Conservation (phyloP, 768 basidiomycete genomes). For the Pleurotus sapidus region DNA sequence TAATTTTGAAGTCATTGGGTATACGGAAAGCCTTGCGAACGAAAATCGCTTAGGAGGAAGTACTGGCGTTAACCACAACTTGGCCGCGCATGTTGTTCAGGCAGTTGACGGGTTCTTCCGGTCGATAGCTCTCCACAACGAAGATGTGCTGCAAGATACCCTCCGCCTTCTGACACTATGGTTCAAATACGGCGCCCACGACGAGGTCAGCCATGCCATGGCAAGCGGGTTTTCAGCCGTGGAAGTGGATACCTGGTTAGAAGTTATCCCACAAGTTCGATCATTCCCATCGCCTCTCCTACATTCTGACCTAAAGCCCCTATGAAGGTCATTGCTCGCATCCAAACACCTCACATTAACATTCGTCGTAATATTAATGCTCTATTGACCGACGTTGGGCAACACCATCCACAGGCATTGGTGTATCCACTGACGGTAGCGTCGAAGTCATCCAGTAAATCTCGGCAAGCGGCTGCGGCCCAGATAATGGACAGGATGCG, state of each 20-base stretch:
- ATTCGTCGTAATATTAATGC: slow-evolving; percentile 88
- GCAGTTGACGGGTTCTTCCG: slow-evolving; percentile 95
- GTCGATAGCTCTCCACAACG: slow-evolving; percentile 86
- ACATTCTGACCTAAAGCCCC: neutral
- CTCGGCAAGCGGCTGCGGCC: slow-evolving; percentile 79
- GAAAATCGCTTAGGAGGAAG: slow-evolving; percentile 50
- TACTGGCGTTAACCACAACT: slow-evolving; percentile 49
- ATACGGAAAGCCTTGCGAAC: slow-evolving; percentile 59
- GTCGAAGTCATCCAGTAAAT: slow-evolving; percentile 86
- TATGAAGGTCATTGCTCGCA: slow-evolving; percentile 90
- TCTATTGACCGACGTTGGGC: slow-evolving; percentile 88
- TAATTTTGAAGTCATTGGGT: slow-evolving; percentile 89
- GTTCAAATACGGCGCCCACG: slow-evolving; percentile 95
- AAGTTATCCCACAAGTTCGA: slow-evolving; percentile 93
- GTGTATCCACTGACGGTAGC: slow-evolving; percentile 97
- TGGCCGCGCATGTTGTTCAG: slow-evolving; percentile 85
- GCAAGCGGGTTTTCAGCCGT: slow-evolving; percentile 82
- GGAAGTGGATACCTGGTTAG: slow-evolving; percentile 96
- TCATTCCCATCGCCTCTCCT: neutral
- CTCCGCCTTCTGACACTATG: slow-evolving; percentile 90
- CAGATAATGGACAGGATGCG: slow-evolving; percentile 90
- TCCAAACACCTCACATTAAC: slow-evolving; percentile 88
- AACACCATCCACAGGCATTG: slow-evolving; percentile 94
- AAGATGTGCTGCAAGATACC: slow-evolving; percentile 92
- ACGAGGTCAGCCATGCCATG: slow-evolving; percentile 89